Evolutionary conservation across 2,329 filamentous ascomycete genomes (phyloP).

Genomic region (Claviceps spartinae): DNA sequence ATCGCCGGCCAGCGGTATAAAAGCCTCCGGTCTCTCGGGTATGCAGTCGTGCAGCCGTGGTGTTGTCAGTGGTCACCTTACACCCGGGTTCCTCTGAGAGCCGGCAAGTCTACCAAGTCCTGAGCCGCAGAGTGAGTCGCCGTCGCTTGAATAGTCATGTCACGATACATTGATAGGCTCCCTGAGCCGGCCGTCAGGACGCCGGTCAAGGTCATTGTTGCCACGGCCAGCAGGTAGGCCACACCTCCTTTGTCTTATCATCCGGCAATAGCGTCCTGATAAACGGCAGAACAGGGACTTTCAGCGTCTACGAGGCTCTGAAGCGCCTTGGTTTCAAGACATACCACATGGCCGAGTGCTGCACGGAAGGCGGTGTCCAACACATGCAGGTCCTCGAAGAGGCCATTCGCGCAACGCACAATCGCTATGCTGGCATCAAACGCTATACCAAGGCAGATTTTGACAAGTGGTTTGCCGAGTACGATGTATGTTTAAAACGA

Average conservation of each 20-base stretch:
- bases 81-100: no score
- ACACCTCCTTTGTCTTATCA: background rate
- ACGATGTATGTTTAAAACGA: conserved; percentile 17
- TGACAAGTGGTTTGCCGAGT: conserved; percentile 26
- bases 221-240: conserved; percentile 22
- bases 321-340: conserved; percentile 22
- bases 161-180: conserved; percentile 21
- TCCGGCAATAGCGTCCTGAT: background rate
- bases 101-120: background rate
- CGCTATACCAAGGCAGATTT: conserved; percentile 16
- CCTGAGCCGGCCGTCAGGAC: conserved; percentile 16
- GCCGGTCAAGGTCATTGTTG: conserved; percentile 22
- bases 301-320: conserved; percentile 17
- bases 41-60: no score
- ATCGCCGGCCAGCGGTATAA: no score
- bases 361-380: conserved; percentile 8
- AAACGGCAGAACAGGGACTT: conserved; percentile 16
- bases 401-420: conserved; percentile 17
- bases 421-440: conserved; percentile 5
- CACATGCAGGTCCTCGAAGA: conserved; percentile 17
- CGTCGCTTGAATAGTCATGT: conserved; percentile 12
- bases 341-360: conserved; percentile 22
- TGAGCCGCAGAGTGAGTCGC: background rate
- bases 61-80: no score
- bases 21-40: no score